A percentile compares a stretch with the other conserved stretches of the same genome.
phyloP scores from a whole-genome alignment of 208 protist species.

The Angomonas desouzai region DNA sequence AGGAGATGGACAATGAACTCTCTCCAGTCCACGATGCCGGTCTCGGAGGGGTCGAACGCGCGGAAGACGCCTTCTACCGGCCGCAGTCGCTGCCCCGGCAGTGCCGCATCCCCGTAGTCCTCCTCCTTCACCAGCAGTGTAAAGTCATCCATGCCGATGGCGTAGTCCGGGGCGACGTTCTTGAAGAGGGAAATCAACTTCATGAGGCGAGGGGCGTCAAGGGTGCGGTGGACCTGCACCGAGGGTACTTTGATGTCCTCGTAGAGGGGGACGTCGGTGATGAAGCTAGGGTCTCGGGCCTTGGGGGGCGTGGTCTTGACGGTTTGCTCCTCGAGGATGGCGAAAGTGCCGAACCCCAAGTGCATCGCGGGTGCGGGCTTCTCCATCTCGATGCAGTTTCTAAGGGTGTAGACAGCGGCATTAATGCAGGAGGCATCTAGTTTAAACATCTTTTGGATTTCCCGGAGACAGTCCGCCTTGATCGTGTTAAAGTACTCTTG shows the following conservation, averaged over 20 bases:
- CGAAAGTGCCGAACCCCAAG: conserved; percentile 81
- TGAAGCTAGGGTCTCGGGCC: conserved; percentile 36
- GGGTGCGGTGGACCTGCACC: conserved; percentile 49
- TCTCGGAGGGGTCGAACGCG: conserved; percentile 49
- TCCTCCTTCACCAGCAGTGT: conserved; percentile 38
- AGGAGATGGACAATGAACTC: conserved; percentile 82
- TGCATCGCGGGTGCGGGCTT: conserved; percentile 49
- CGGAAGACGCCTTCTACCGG: conserved; percentile 52
- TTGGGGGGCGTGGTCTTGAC: background rate
- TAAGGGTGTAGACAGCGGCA: conserved; percentile 77
- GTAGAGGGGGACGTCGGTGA: conserved; percentile 65
- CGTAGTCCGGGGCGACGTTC: conserved; percentile 65
- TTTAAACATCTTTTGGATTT: conserved; percentile 18
- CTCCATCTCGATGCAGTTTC: conserved; percentile 75
- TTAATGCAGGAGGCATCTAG: conserved; percentile 68
- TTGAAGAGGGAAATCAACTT: conserved; percentile 61
- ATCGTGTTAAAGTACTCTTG: conserved; percentile 33
- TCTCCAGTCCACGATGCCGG: conserved; percentile 79
- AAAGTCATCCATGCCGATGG: conserved; percentile 59
- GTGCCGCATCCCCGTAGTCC: conserved; percentile 55
- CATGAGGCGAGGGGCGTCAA: conserved; percentile 47
- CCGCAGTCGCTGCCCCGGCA: conserved; percentile 17
- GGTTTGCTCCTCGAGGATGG: conserved; percentile 14
- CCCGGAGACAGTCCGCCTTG: conserved; percentile 21
- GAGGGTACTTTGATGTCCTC: conserved; percentile 19